Percentiles rank a stretch among this genome's conserved stretches.
Evolutionary conservation across 345 rosid species (phyloP).

Genomic region (Gossypioides kirkii): DNA sequence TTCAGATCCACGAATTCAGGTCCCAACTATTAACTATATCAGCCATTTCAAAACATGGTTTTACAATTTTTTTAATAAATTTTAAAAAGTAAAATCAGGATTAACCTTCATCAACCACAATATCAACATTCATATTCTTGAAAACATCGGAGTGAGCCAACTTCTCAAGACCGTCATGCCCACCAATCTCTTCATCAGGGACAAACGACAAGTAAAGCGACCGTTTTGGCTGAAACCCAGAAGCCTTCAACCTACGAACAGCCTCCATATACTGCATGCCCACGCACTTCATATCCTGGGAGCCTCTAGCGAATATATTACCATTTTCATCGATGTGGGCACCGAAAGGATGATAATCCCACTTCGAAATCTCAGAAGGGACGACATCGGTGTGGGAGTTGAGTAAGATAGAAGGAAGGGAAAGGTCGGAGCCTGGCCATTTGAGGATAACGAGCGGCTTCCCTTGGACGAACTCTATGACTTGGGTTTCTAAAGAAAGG

Average conservation of each 20-base stretch:
- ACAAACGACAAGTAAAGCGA: conserved; percentile 69
- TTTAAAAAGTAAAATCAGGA: neutral
- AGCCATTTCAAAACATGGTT: too few relatives aligned
- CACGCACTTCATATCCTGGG: conserved; percentile 99
- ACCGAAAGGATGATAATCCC: conserved; percentile 66
- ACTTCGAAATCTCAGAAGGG: conserved; percentile 71
- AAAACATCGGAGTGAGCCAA: conserved; percentile 56
- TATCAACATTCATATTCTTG: conserved; percentile 58
- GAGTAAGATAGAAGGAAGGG: conserved; percentile 71
- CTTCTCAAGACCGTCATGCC: conserved; percentile 81
- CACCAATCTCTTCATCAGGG: conserved; percentile 96
- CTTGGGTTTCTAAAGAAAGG: conserved; percentile 55
- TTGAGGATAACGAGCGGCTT: conserved; percentile 76
- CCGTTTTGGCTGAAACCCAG: conserved; percentile 61
- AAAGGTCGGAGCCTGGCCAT: conserved; percentile 63
- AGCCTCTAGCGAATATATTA: conserved; percentile 76
- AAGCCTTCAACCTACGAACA: conserved; percentile 52
- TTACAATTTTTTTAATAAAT: too few relatives aligned
- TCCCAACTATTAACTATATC: too few relatives aligned
- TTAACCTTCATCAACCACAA: conserved; percentile 88
- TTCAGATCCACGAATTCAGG: too few relatives aligned
- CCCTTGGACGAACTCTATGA: conserved; percentile 51
- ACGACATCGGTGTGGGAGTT: conserved; percentile 97
- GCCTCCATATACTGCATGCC: conserved; percentile 95
- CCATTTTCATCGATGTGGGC: conserved; percentile 77